phyloP scores from a whole-genome alignment of 2,329 filamentous ascomycete genomes.

The Aureobasidium zeae region DNA sequence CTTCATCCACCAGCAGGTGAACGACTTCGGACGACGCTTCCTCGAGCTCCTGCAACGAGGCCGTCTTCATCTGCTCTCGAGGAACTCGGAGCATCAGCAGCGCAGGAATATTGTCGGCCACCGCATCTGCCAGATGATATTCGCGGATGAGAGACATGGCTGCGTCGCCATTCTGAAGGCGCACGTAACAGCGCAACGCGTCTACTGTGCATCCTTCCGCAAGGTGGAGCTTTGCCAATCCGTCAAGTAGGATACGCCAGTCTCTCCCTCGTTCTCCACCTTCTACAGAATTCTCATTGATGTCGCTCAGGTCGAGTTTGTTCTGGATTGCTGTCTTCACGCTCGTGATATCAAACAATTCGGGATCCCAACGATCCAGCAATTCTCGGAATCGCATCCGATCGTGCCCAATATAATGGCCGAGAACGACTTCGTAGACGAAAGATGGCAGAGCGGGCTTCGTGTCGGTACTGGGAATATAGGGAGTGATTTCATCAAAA shows the following conservation, averaged over 20 bases:
- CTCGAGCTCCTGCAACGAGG: conserved; percentile 62
- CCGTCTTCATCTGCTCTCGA: conserved; percentile 55
- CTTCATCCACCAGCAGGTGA: conserved; percentile 78
- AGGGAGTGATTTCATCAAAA: conserved; percentile 80
- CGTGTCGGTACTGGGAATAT: conserved; percentile 69
- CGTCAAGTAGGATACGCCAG: conserved; percentile 83
- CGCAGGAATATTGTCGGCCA: conserved; percentile 80
- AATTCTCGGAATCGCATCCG: conserved; percentile 67
- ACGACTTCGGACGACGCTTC: conserved; percentile 75
- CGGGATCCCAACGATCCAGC: conserved; percentile 72
- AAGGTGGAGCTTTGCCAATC: conserved; percentile 74
- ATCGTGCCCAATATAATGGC: conserved; percentile 76
- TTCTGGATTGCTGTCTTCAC: conserved; percentile 73
- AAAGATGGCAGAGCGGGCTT: conserved; percentile 68
- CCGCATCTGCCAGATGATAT: conserved; percentile 79
- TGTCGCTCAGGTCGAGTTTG: conserved; percentile 66
- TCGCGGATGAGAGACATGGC: conserved; percentile 80
- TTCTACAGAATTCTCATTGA: conserved; percentile 66
- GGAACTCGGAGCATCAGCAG: conserved; percentile 83
- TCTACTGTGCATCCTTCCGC: conserved; percentile 72
- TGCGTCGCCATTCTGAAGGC: conserved; percentile 81
- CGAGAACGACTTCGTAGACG: conserved; percentile 82
- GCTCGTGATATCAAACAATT: conserved; percentile 70
- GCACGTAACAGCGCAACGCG: conserved; percentile 80
- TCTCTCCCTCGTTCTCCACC: conserved; percentile 64